Percentiles rank a stretch among this genome's conserved stretches.
phyloP scores from a whole-genome alignment of 495 filamentous ascomycete species.

The Chaetomidium leptoderma region DNA sequence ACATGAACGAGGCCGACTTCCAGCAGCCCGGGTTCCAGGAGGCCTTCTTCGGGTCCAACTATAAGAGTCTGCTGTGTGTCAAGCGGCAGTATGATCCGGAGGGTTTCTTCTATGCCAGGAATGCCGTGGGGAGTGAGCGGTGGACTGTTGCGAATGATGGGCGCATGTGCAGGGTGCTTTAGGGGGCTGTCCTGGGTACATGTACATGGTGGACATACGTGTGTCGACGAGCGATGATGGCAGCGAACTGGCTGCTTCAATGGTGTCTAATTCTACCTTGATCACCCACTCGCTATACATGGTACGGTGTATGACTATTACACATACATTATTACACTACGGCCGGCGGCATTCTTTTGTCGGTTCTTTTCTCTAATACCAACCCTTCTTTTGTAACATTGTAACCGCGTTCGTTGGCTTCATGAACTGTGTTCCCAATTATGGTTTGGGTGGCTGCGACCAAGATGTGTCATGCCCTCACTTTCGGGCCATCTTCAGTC shows the following conservation, averaged over 20 bases:
- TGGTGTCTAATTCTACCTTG: background rate
- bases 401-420: too few relatives aligned
- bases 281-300: background rate
- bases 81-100: constrained; percentile 53
- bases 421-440: too few relatives aligned
- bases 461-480: too few relatives aligned
- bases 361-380: too few relatives aligned
- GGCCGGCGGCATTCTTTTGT: too few relatives aligned
- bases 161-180: constrained; percentile 28
- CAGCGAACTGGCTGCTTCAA: background rate
- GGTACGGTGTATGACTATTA: too few relatives aligned
- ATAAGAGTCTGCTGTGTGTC: constrained; percentile 38
- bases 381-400: too few relatives aligned
- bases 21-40: constrained; percentile 49
- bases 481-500: too few relatives aligned
- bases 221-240: background rate
- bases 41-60: constrained; percentile 51
- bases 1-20: constrained; percentile 49
- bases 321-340: background rate
- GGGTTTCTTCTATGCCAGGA: constrained; percentile 48
- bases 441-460: too few relatives aligned
- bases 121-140: constrained; percentile 43
- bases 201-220: background rate
- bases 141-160: constrained; percentile 27
- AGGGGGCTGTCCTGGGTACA: background rate